Evolutionary conservation across 805 yeast species (phyloP).

Genomic region (Metschnikowia corniflorae): DNA sequence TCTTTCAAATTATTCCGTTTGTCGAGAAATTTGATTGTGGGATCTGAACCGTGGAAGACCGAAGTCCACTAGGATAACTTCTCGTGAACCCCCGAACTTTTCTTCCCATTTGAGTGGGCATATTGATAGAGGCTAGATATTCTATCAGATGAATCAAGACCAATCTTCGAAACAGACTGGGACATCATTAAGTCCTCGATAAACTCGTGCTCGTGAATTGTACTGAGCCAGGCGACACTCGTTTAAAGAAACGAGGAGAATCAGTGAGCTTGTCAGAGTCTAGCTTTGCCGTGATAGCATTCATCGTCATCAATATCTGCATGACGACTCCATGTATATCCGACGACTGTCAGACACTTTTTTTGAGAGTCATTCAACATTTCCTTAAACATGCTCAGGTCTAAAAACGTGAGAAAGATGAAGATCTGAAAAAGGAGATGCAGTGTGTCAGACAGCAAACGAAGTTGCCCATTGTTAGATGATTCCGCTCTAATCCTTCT

Average conservation of each 20-base stretch:
- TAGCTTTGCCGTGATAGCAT: conserved; percentile 85
- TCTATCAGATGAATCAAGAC: conserved; percentile 78
- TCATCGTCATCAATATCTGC: conserved; percentile 94
- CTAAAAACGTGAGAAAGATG: conserved; percentile 74
- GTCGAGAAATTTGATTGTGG: conserved; percentile 70
- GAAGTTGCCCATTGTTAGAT: conserved; percentile 94
- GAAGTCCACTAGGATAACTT: conserved; percentile 75
- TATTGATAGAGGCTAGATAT: conserved; percentile 76
- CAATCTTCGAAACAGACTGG: conserved; percentile 82
- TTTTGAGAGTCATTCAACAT: conserved; percentile 90
- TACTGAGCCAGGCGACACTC: conserved; percentile 83
- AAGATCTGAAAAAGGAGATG: conserved; percentile 93
- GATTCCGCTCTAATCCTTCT: conserved; percentile 78
- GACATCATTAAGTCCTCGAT: conserved; percentile 81
- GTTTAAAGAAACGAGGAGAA: conserved; percentile 94
- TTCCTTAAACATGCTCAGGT: conserved; percentile 84
- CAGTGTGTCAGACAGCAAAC: conserved; percentile 94
- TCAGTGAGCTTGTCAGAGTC: conserved; percentile 74
- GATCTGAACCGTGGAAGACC: conserved; percentile 75
- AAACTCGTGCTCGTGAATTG: conserved; percentile 90
- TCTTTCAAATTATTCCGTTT: conserved; percentile 62
- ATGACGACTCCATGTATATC: conserved; percentile 96
- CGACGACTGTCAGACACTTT: conserved; percentile 81
- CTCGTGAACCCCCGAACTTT: conserved; percentile 82
- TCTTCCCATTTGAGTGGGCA: conserved; percentile 98